phyloP scores from a whole-genome alignment of 805 yeast species.

The Deakozyma indianensis region DNA sequence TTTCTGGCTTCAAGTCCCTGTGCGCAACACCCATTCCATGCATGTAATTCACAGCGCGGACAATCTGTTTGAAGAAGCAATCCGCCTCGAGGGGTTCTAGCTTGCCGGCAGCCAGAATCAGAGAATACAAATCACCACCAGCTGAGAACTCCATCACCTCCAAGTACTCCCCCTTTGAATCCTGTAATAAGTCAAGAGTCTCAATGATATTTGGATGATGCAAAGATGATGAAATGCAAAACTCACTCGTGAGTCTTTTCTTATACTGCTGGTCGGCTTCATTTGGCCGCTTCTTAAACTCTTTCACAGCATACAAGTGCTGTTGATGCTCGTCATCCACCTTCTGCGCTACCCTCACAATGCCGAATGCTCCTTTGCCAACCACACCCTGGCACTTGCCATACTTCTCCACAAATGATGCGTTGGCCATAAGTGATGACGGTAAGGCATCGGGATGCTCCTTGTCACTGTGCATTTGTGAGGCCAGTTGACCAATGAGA shows the following conservation, averaged over 20 bases:
- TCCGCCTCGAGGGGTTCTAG: slow-evolving; percentile 61
- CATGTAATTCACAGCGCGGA: slow-evolving; percentile 72
- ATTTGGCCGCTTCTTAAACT: slow-evolving; percentile 45
- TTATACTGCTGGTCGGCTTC: slow-evolving; percentile 46
- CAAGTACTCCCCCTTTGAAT: slow-evolving; percentile 54
- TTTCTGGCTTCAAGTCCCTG: slow-evolving; percentile 85
- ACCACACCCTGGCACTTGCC: slow-evolving; percentile 91
- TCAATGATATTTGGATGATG: slow-evolving; percentile 65
- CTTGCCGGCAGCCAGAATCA: slow-evolving; percentile 38
- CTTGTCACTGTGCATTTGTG: not conserved
- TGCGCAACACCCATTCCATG: slow-evolving; percentile 90
- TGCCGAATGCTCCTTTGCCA: slow-evolving; percentile 91
- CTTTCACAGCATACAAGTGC: slow-evolving; percentile 58
- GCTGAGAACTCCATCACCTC: slow-evolving; percentile 96
- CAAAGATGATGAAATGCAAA: slow-evolving; percentile 69
- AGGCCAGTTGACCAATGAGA: slow-evolving; percentile 1
- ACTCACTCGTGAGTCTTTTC: slow-evolving; percentile 75
- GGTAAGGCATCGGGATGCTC: not conserved
- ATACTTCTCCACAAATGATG: slow-evolving; percentile 69
- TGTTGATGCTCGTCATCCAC: slow-evolving; percentile 25
- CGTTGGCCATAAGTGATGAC: not conserved
- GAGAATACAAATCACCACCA: slow-evolving; percentile 62
- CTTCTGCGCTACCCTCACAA: slow-evolving; percentile 74
- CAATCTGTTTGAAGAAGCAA: slow-evolving; percentile 76
- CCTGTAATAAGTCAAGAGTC: slow-evolving; percentile 67